Base-by-base conservation (phyloP, 129 eudicot species). In the Lactuca saligna region DNA sequence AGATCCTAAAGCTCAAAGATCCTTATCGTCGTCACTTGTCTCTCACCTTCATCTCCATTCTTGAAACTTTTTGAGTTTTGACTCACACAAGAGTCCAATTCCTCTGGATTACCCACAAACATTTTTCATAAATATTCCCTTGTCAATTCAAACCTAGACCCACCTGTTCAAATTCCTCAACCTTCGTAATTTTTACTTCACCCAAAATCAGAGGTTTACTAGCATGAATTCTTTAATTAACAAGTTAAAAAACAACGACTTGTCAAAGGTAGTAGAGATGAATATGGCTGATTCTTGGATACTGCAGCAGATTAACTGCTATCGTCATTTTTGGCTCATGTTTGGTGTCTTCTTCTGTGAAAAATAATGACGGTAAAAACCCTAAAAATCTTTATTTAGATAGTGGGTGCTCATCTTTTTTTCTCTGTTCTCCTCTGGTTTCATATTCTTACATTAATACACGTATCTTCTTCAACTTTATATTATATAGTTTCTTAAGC, bases 301-400 rank as follows among this genome's bases (percentile, higher is more conserved):
- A 8, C 70, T 79, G 75, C 73, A 59, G 42, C 33, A 56, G 34
- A 61, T 83, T 67, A 76, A 72, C 80, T 58, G 54, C 59, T 20
- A 76, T 37, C 83, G 72, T 66, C 84, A 68, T 63, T 72, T 71
- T 68, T 86, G 87, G 85, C 81, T 63, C 49, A 77, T 85, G 42
- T 70, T 69, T 75, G 70, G 75, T 70, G 81, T 85, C 53, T 65
- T 77, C 62, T 82, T 61, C 13, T 76, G 77, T 54, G 80, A 78
- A 54, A 73, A 72, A 61, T 8, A 82, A 73, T 65, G 78, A 73
- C 58, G 84, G 83, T 70, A 68, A 73, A 61, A 79, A 51, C 66
- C 82, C 69, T 62, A 1, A 67, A 78, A 68, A 74, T 79, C 77
- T 76, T 54, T 63, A 58, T 64, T 58, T 64, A 66, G 16, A 38